Conservation (phyloP, 2,329 filamentous ascomycete species). For the Daldinia eschscholtzii region DNA sequence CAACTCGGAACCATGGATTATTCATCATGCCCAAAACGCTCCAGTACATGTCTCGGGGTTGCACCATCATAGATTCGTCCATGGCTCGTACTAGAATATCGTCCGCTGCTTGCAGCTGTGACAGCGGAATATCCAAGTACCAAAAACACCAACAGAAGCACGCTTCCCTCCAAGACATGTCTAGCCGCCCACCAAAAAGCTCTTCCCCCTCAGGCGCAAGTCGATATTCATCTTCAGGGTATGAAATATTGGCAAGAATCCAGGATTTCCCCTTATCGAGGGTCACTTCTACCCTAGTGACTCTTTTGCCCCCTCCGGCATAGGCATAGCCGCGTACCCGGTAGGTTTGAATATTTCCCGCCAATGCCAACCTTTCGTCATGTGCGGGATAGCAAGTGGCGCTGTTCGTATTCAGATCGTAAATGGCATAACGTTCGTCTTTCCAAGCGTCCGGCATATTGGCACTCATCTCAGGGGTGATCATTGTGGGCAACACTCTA, state of each 20-base stretch:
- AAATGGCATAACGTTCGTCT: constrained; percentile 92
- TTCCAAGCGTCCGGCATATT: constrained; percentile 82
- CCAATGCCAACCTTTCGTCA: constrained; percentile 72
- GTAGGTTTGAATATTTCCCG: constrained; percentile 66
- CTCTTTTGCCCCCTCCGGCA: constrained; percentile 83
- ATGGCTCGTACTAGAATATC: constrained; percentile 87
- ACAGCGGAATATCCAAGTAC: constrained; percentile 75
- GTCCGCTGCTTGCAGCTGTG: constrained; percentile 71
- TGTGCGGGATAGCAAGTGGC: constrained; percentile 85
- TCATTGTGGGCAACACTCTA: constrained; percentile 85
- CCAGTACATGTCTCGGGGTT: constrained; percentile 97
- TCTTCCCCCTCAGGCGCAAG: constrained; percentile 66
- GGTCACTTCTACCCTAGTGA: constrained; percentile 86
- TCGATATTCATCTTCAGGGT: constrained; percentile 88
- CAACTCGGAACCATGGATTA: constrained; percentile 90
- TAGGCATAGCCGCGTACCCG: constrained; percentile 86
- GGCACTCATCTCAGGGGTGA: constrained; percentile 83
- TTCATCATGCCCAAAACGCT: constrained; percentile 98
- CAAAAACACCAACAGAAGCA: constrained; percentile 96
- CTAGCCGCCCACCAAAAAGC: constrained; percentile 82
- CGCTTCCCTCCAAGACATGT: constrained; percentile 84
- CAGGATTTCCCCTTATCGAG: constrained; percentile 86
- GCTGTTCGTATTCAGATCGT: constrained; percentile 90
- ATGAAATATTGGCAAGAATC: constrained; percentile 81
- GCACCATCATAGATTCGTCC: constrained; percentile 89